Evolutionary conservation across 2,329 filamentous ascomycete species (phyloP).

Genomic region (Scleromitrula shiraiana): DNA sequence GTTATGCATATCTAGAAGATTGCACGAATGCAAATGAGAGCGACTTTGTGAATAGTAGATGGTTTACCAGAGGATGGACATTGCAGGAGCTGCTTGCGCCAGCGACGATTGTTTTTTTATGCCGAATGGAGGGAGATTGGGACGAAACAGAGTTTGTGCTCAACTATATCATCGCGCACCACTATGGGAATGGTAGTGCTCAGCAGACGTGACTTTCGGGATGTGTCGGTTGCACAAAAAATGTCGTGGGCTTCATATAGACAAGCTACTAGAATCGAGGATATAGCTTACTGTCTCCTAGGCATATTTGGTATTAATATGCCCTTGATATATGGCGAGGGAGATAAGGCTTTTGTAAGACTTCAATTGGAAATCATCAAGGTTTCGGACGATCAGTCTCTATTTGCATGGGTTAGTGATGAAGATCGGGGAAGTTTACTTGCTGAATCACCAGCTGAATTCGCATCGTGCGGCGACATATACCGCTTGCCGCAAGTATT

Average conservation of each 20-base stretch:
- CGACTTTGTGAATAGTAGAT: neutral
- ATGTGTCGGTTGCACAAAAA: neutral
- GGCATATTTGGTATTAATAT: slow-evolving; percentile 38
- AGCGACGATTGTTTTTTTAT: neutral
- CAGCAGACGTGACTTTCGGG: too few relatives aligned
- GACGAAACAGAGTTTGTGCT: neutral
- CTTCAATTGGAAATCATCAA: neutral
- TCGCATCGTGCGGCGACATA: too few relatives aligned
- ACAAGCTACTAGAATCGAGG: slow-evolving; percentile 31
- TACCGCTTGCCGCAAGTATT: too few relatives aligned
- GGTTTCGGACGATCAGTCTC: too few relatives aligned
- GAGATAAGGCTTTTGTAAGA: slow-evolving; percentile 5
- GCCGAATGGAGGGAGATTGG: neutral
- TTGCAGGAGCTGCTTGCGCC: slow-evolving; percentile 1
- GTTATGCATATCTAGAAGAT: slow-evolving; percentile 16
- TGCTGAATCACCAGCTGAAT: too few relatives aligned
- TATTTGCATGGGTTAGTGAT: too few relatives aligned
- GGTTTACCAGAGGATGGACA: slow-evolving; percentile 3
- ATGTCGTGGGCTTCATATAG: slow-evolving; percentile 34
- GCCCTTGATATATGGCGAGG: slow-evolving; percentile 36
- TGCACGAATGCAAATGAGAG: slow-evolving; percentile 15
- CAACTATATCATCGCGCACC: neutral
- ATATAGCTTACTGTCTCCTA: slow-evolving; percentile 36
- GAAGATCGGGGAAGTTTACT: too few relatives aligned
- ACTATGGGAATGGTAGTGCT: neutral